These are phyloP conservation scores for Solanum hybrid DNA, from an alignment of 305 asterid genomes.

Conservation along the genomic window DNA sequence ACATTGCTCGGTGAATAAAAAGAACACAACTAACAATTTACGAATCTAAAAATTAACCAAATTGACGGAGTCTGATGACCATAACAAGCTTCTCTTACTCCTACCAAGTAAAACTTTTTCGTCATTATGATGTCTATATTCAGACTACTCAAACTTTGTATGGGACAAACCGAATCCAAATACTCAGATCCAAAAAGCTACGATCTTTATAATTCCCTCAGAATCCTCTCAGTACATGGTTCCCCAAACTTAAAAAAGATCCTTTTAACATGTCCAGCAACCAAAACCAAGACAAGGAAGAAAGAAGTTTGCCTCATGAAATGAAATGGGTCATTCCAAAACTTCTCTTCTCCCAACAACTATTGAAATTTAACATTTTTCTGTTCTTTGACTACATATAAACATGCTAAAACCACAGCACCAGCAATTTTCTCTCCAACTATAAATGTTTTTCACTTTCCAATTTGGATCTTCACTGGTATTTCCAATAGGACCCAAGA, in stretches of 20 bases:
- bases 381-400: not conserved
- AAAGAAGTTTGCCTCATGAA: not conserved
- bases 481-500: not conserved
- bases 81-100: not conserved
- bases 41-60: not conserved
- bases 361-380: not conserved
- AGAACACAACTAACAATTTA: not conserved
- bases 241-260: not conserved
- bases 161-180: not conserved
- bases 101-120: not conserved
- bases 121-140: not conserved
- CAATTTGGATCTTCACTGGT: not conserved
- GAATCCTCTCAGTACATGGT: not conserved
- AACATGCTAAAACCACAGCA: not conserved
- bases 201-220: not conserved
- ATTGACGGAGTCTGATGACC: not conserved
- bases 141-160: not conserved
- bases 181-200: not conserved
- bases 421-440: not conserved
- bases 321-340: not conserved
- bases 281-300: not conserved
- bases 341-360: not conserved
- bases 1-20: not conserved
- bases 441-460: not conserved
- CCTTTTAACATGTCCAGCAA: not conserved